Conservation (phyloP, 2,329 filamentous ascomycete species). For the Septoria linicola region DNA sequence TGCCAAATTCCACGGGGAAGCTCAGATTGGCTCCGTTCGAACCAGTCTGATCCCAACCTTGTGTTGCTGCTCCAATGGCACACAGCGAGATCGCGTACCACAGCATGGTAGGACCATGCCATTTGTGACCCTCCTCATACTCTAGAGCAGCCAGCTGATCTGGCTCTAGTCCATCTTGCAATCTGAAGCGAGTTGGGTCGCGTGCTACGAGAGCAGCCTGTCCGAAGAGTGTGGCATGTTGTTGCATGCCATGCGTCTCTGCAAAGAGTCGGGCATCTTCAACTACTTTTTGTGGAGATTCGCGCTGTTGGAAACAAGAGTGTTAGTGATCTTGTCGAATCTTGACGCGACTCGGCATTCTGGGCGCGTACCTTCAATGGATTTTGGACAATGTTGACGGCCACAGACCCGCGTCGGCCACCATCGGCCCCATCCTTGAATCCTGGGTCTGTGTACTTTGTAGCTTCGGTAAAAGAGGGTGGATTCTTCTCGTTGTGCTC, state of each 20-base stretch:
- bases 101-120: constrained; percentile 61
- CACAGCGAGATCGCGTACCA: constrained; percentile 61
- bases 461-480: constrained; percentile 1
- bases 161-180: constrained; percentile 60
- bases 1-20: constrained; percentile 35
- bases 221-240: constrained; percentile 41
- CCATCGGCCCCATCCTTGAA: background rate
- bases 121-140: constrained; percentile 66
- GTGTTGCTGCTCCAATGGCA: constrained; percentile 35
- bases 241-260: constrained; percentile 37
- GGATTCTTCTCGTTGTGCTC: constrained; percentile 15
- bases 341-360: constrained; percentile 6
- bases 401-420: constrained; percentile 43
- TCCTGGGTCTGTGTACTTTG: background rate
- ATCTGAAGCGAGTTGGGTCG: constrained; percentile 63
- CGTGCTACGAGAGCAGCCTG: constrained; percentile 67
- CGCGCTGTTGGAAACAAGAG: constrained; percentile 31
- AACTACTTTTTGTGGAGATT: constrained; percentile 35
- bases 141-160: constrained; percentile 60
- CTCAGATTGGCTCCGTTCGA: constrained; percentile 36
- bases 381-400: constrained; percentile 50
- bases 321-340: constrained; percentile 16
- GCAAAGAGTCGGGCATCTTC: constrained; percentile 39
- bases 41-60: constrained; percentile 39
- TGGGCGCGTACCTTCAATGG: constrained; percentile 42